Conservation (phyloP, 1,284 basidiomycete genomes). For the Mrakiaceae sp. region DNA sequence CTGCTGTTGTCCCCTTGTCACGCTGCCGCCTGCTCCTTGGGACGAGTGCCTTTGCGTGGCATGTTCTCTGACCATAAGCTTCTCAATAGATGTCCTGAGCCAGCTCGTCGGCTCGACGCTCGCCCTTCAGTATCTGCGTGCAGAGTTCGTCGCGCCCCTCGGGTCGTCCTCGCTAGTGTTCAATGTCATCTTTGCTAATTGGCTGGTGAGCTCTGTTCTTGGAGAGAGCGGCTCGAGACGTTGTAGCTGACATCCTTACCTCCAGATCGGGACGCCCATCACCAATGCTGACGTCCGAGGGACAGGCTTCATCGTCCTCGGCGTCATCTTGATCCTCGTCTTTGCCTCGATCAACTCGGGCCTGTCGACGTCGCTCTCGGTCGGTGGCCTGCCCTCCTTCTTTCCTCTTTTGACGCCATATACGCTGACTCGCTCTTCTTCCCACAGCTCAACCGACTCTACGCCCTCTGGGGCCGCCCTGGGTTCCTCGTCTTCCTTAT, state of each 20-base stretch:
- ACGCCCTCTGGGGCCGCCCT: conserved; percentile 53
- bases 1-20: too few relatives aligned
- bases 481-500: conserved; percentile 51
- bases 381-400: background rate
- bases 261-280: conserved; percentile 24
- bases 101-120: conserved; percentile 33
- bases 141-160: conserved; percentile 37
- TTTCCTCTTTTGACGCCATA: background rate
- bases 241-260: background rate
- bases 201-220: conserved; percentile 22
- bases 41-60: too few relatives aligned
- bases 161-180: conserved; percentile 33
- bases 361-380: conserved; percentile 28
- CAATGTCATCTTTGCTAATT: conserved; percentile 37
- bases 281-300: conserved; percentile 33
- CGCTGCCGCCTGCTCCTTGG: background rate
- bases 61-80: too few relatives aligned
- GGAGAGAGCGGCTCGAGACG: background rate
- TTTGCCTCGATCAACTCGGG: conserved; percentile 38
- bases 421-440: background rate
- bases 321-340: conserved; percentile 35
- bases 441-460: conserved; percentile 54
- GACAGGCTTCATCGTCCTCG: conserved; percentile 34
- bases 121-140: conserved; percentile 33
- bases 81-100: conserved; percentile 1